Conservation (phyloP, 2,329 filamentous ascomycete species). For the Hirsutella rhossiliensis region DNA sequence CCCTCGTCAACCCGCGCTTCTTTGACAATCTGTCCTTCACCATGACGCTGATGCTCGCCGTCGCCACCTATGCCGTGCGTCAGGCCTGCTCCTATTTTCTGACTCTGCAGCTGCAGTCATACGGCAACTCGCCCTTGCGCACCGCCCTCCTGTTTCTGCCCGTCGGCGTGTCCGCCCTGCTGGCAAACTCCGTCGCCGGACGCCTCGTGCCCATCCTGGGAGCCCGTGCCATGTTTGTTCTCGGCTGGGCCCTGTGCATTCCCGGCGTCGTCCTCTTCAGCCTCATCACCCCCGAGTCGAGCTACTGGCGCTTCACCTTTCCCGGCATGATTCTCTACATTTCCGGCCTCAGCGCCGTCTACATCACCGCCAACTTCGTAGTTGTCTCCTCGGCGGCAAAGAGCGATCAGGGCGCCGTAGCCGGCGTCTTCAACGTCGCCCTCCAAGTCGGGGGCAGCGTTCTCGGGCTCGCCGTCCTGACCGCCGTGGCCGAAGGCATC, state of each 20-base stretch:
- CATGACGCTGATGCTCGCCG: constrained; percentile 1
- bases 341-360: background rate
- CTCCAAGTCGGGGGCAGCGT: constrained; percentile 1
- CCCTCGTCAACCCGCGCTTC: background rate
- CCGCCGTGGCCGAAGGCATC: constrained; percentile 1
- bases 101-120: constrained; percentile 1
- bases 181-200: constrained; percentile 1
- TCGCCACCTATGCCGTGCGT: constrained; percentile 1
- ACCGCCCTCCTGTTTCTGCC: background rate
- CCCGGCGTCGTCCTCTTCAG: constrained; percentile 2
- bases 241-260: constrained; percentile 2
- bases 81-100: constrained; percentile 1
- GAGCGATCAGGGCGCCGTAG: constrained; percentile 1
- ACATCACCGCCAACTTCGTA: constrained; percentile 1
- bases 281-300: background rate
- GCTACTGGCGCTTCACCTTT: constrained; percentile 2
- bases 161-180: background rate
- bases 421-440: constrained; percentile 1
- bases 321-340: constrained; percentile 1
- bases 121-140: background rate
- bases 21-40: background rate
- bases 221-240: constrained; percentile 1
- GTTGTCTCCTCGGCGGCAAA: constrained; percentile 1
- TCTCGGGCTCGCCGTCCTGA: background rate
- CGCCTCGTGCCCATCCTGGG: background rate